phyloP scores from a whole-genome alignment of 768 basidiomycete genomes.

The Phlebiopsis gigantea region DNA sequence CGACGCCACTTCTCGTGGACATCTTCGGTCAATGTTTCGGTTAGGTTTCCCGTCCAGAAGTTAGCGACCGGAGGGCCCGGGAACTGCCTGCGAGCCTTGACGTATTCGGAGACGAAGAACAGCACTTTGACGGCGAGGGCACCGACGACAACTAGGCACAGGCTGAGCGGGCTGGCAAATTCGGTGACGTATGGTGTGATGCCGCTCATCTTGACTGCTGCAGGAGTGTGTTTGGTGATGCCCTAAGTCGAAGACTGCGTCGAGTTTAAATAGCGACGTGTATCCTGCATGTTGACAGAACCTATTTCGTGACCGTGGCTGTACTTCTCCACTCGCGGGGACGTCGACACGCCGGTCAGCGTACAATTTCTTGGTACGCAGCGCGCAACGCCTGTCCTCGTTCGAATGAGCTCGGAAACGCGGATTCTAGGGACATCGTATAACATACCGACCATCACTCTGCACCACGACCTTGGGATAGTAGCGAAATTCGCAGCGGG shows the following conservation, averaged over 20 bases:
- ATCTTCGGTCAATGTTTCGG: neutral
- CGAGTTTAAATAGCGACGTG: neutral
- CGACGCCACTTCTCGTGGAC: slow-evolving; percentile 2
- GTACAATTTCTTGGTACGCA: neutral
- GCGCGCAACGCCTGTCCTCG: neutral
- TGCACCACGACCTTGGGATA: neutral
- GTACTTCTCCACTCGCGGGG: neutral
- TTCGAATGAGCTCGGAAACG: neutral
- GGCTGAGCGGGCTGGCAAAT: neutral
- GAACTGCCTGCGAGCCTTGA: neutral
- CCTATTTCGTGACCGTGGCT: neutral
- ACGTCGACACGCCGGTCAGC: neutral
- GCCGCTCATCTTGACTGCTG: no score
- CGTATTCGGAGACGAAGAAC: neutral
- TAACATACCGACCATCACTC: neutral
- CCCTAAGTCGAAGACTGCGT: neutral
- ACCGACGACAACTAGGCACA: neutral
- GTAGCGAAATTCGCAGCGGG: neutral
- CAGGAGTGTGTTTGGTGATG: no score
- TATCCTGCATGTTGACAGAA: neutral
- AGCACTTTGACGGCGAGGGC: neutral
- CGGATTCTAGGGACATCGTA: neutral
- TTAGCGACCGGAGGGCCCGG: neutral
- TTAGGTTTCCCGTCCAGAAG: neutral
- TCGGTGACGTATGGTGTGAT: neutral